Conservation (phyloP, 441 rosid species). For the Adansonia madagascariensis region DNA sequence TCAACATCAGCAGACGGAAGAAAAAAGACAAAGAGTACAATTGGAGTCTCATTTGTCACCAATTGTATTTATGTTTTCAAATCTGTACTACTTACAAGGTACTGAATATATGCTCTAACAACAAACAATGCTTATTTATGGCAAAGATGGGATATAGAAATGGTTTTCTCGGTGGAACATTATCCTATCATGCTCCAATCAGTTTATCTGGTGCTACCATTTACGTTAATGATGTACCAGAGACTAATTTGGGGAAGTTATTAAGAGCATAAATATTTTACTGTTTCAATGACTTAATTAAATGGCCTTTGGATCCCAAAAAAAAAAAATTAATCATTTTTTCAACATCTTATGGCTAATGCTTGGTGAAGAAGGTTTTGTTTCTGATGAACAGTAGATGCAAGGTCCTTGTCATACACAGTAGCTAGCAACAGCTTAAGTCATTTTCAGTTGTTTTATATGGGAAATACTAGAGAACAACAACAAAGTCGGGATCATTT, state of each 20-base stretch:
- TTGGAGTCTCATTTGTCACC: not conserved
- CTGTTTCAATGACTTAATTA: not conserved
- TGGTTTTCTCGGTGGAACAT: constrained; percentile 7
- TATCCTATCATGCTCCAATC: not conserved
- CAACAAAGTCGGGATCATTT: not conserved
- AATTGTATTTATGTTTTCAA: not conserved
- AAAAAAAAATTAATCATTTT: constrained; percentile 2
- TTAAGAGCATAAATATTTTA: not conserved
- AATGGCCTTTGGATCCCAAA: not conserved
- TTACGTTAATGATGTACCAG: not conserved
- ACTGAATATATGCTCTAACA: not conserved
- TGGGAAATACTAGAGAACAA: not conserved
- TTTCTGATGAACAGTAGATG: not conserved
- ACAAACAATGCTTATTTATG: not conserved
- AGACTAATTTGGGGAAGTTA: not conserved
- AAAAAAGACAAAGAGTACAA: not conserved
- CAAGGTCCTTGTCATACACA: constrained; percentile 1
- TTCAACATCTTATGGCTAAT: not conserved
- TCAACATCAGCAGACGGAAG: not conserved
- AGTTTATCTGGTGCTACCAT: not conserved
- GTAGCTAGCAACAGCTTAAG: constrained; percentile 1
- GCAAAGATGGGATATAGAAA: not conserved
- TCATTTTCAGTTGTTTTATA: constrained; percentile 6
- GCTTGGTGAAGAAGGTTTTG: not conserved
- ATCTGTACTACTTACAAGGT: not conserved